phyloP scores from a whole-genome alignment of 257 asterid genomes.

The Solanum ossicruentum region DNA sequence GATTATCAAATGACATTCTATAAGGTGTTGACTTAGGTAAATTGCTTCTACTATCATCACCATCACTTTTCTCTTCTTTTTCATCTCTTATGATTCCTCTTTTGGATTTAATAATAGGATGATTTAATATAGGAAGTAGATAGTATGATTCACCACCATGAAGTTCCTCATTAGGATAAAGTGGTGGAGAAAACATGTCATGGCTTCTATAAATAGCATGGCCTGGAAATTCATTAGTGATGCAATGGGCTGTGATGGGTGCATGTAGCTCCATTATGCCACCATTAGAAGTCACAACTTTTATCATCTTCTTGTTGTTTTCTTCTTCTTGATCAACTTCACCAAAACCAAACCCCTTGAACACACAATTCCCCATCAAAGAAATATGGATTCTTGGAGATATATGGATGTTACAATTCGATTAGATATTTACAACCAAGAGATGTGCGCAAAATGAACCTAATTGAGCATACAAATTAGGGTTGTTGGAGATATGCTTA shows the following conservation, averaged over 20 bases:
- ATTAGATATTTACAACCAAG: background rate
- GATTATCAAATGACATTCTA: slow-evolving; percentile 29
- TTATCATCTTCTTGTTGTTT: slow-evolving; percentile 4
- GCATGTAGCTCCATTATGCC: slow-evolving; percentile 44
- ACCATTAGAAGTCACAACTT: slow-evolving; percentile 28
- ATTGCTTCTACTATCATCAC: background rate
- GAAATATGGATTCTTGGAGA: background rate
- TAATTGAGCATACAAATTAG: background rate
- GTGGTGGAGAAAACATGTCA: slow-evolving; percentile 21
- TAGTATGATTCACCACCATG: slow-evolving; percentile 24
- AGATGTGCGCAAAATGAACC: background rate
- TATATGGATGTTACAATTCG: background rate
- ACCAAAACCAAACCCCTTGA: slow-evolving; percentile 7
- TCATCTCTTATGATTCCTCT: background rate
- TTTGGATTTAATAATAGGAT: background rate
- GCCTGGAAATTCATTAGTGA: slow-evolving; percentile 46
- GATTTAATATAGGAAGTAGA: slow-evolving; percentile 26
- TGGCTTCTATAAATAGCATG: slow-evolving; percentile 27
- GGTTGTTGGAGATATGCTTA: background rate
- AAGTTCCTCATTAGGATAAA: slow-evolving; percentile 24
- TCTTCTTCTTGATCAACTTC: slow-evolving; percentile 6
- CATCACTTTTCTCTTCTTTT: background rate
- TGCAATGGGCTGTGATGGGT: slow-evolving; percentile 40
- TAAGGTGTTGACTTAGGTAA: slow-evolving; percentile 1
- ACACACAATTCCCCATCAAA: slow-evolving; percentile 30